phyloP scores from a whole-genome alignment of 108 stramenopile genomes.

The Phaeodactylum tricornutum region DNA sequence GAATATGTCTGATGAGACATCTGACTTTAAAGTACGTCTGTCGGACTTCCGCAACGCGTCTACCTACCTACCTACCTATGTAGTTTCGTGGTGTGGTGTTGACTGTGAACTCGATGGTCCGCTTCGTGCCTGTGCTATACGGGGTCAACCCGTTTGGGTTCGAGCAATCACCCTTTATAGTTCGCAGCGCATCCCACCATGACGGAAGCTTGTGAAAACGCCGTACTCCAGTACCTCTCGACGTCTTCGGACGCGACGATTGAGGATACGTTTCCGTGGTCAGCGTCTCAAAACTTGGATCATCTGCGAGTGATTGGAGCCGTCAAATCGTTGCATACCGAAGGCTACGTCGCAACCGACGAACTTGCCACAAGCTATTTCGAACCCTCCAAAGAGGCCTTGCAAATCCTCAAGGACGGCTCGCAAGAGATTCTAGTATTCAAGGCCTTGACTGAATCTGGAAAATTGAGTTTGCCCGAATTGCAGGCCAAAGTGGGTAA shows the following conservation, averaged over 20 bases:
- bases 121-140: no score
- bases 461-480: conserved; percentile 39
- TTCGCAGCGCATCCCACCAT: no score
- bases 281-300: conserved; percentile 34
- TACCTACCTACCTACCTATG: no score
- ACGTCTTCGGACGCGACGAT: conserved; percentile 49
- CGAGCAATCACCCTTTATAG: no score
- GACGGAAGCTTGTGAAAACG: conserved; percentile 9
- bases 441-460: conserved; percentile 55
- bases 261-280: conserved; percentile 60
- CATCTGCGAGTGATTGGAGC: conserved; percentile 77
- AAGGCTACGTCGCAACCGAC: conserved; percentile 63
- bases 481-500: conserved; percentile 67
- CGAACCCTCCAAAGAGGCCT: conserved; percentile 64
- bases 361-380: conserved; percentile 52
- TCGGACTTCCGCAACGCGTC: no score
- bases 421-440: conserved; percentile 81
- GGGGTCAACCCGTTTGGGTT: no score
- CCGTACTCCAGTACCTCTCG: no score
- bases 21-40: no score
- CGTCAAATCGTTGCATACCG: conserved; percentile 75
- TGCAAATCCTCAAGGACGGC: conserved; percentile 39
- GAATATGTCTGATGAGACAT: no score
- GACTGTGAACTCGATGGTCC: no score
- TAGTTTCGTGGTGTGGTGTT: no score